Conservation (phyloP, 768 basidiomycete species). For the Tremella fuciformis region DNA sequence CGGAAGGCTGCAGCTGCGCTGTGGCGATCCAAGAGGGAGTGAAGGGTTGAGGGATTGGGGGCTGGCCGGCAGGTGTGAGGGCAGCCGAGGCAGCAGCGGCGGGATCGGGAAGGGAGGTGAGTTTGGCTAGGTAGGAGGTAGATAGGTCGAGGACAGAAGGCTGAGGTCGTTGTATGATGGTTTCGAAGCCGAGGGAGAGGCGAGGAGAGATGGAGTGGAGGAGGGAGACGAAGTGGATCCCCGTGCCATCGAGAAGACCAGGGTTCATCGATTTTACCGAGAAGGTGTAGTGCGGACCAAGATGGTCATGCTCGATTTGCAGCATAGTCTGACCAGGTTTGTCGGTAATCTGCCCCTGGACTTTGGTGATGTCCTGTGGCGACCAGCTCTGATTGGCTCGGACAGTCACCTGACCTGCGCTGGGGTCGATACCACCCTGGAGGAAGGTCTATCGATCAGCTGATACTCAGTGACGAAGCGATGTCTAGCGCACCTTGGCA, state of each 20-base stretch:
- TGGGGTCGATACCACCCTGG: conserved; percentile 87
- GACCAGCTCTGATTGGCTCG: conserved; percentile 89
- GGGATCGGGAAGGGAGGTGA: conserved; percentile 48
- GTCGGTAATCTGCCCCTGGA: conserved; percentile 79
- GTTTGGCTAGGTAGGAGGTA: conserved; percentile 52
- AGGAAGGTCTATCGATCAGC: conserved; percentile 68
- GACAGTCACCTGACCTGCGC: conserved; percentile 79
- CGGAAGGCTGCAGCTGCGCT: conserved; percentile 75
- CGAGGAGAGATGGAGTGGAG: conserved; percentile 90
- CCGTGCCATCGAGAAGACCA: conserved; percentile 77
- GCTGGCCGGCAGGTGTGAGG: conserved; percentile 20
- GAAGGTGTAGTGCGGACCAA: conserved; percentile 78
- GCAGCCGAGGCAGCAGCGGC: conserved; percentile 37
- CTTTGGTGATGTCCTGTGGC: conserved; percentile 70
- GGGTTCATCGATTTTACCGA: conserved; percentile 90
- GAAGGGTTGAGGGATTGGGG: conserved; percentile 34
- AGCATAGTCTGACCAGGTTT: conserved; percentile 80
- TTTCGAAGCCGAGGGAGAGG: conserved; percentile 81
- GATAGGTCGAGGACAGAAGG: conserved; percentile 62
- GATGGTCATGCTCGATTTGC: conserved; percentile 89
- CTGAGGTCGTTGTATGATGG: conserved; percentile 73
- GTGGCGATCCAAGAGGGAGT: conserved; percentile 78
- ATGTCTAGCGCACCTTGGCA: conserved; percentile 60
- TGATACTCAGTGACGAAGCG: background rate
- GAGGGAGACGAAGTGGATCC: conserved; percentile 87